Percentiles rank a stretch among this genome's conserved stretches.
Conservation (phyloP, 148 eudicot genomes). For the Amaranthus cruentus region DNA sequence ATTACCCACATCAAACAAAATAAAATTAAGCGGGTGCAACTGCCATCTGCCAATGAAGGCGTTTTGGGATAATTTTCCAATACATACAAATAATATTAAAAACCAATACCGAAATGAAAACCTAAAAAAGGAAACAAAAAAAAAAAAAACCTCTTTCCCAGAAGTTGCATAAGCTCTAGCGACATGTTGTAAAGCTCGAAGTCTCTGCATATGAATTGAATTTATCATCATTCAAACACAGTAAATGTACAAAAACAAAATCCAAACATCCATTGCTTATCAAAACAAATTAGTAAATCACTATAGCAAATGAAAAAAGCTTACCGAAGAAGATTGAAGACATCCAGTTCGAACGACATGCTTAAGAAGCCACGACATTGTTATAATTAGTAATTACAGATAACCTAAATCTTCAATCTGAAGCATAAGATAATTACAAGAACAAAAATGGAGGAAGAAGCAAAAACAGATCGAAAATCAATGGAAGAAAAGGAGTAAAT, state of each 20-base stretch:
- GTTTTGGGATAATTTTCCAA: not conserved
- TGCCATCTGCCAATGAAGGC: not conserved
- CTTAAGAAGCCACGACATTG: slow-evolving; percentile 47
- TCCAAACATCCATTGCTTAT: too few species aligned
- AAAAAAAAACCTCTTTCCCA: slow-evolving; percentile 38
- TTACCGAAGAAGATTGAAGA: slow-evolving; percentile 35
- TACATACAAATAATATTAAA: too few species aligned
- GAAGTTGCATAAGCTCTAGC: slow-evolving; percentile 45
- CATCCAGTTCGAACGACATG: slow-evolving; percentile 23
- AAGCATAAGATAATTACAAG: not conserved
- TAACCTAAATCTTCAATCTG: not conserved
- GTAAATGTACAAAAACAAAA: not conserved
- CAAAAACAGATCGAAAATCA: not conserved
- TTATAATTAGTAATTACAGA: not conserved
- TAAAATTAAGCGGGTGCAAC: too few species aligned
- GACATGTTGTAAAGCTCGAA: slow-evolving; percentile 22
- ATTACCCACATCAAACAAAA: too few species aligned
- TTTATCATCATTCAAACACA: not conserved
- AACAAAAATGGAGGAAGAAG: not conserved
- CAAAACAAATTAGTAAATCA: too few species aligned
- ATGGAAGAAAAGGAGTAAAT: not conserved
- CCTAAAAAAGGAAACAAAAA: too few species aligned
- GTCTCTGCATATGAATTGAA: slow-evolving; percentile 19
- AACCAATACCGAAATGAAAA: too few species aligned
- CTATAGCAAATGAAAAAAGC: not conserved